Evolutionary conservation across 805 yeast species (phyloP), one percentile per base, ranked within the genome.

Genomic region (Torulaspora indica): DNA sequence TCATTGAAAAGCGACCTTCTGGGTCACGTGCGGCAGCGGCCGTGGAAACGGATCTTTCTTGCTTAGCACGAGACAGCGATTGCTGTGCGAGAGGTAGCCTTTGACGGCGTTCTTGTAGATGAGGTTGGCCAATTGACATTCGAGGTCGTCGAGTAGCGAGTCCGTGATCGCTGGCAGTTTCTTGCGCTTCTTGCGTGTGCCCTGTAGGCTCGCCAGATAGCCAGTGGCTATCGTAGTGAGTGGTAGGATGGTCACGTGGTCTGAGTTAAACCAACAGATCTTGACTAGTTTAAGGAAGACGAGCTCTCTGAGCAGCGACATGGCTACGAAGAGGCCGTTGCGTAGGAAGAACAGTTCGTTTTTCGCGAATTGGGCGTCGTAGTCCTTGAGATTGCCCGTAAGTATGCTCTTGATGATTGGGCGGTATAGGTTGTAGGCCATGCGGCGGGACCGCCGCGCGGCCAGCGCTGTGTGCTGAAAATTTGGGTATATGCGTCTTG

Each of bases 71-170:
- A 86, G 69, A 40, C 85, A 83, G 32, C 77, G 69, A 56, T 85
- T 80, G 3, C 81, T 75, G 58, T 87, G 93, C 4, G 95, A 84
- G 12, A 89, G 63, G 61, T 89, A 89, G 0, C 96, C 96, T 63
- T 84, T 87, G 37, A 88, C 68, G 45, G 62, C 67, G 7, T 82
- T 82, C 40, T 67, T 66, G 40, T 72, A 70, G 14, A 89, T 85
- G 55, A 84, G 65, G 42, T 74, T 77, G 0, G 95, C 89, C 17
- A 87, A 51, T 8, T 75, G 63, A 47, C 91, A 80, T 63, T 89
- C 96, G 4, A 80, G 68, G 44, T 77, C 80, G 56, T 80, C 86
- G 12, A 69, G 53, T 22, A 29, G 15, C 13, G 46, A 36, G 12
- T 35, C 41, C 48, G 38, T 8, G 23, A 13, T 17, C 35, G 35